Conservation (phyloP, 2,329 filamentous ascomycete species). For the Colletotrichum tropicicola region DNA sequence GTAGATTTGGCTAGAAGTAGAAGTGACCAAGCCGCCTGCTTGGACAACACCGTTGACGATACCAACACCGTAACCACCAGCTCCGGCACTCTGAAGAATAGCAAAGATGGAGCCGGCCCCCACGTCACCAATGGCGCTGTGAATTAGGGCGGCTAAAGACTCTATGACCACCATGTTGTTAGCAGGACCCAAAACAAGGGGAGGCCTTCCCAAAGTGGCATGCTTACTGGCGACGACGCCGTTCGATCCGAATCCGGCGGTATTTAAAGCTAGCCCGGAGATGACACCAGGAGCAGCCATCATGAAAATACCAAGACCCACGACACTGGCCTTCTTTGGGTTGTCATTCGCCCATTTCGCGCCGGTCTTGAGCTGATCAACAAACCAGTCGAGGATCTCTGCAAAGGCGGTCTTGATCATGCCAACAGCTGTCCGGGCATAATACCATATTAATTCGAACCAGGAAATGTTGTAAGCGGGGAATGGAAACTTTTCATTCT, state of each 20-base stretch:
- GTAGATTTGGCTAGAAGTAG: neutral
- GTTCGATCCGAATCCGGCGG: neutral
- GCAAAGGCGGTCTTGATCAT: too few species aligned
- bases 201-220: neutral
- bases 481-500: too few species aligned
- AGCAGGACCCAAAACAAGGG: neutral
- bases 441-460: too few species aligned
- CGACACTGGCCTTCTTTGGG: too few species aligned
- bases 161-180: neutral
- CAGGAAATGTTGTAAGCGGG: too few species aligned
- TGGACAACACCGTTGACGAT: neutral
- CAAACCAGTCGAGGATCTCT: too few species aligned
- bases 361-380: too few species aligned
- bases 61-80: neutral
- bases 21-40: neutral
- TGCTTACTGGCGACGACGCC: neutral
- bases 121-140: neutral
- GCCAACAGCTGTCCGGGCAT: too few species aligned
- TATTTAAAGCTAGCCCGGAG: too few species aligned
- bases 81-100: neutral
- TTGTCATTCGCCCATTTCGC: too few species aligned
- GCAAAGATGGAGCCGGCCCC: neutral
- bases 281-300: too few species aligned
- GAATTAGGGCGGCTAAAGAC: neutral
- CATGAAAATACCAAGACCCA: too few species aligned